Conservation (phyloP, 768 basidiomycete species). For the Tulasnella sp. region DNA sequence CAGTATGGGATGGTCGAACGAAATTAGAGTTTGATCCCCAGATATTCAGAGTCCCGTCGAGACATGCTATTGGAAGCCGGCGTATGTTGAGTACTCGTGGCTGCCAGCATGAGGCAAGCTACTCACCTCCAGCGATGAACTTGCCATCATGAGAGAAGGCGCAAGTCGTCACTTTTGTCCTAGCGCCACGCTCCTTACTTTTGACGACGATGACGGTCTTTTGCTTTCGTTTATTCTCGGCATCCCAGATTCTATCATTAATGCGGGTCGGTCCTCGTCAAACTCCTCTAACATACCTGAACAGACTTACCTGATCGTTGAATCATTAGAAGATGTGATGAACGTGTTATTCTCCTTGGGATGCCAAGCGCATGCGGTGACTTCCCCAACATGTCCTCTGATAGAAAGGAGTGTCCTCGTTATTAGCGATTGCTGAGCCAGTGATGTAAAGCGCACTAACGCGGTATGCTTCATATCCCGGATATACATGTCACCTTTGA, state of each 20-base stretch:
- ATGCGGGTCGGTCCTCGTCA: too few relatives aligned
- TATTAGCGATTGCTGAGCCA: constrained; percentile 1
- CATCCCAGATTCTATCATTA: constrained; percentile 82
- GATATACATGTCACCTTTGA: constrained; percentile 97
- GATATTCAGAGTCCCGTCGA: constrained; percentile 86
- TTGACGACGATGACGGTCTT: constrained; percentile 95
- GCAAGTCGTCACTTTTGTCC: constrained; percentile 83
- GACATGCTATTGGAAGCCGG: constrained; percentile 47
- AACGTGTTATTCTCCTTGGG: constrained; percentile 75
- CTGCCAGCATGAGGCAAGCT: constrained; percentile 4
- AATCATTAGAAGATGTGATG: constrained; percentile 91
- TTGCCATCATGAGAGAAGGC: constrained; percentile 84
- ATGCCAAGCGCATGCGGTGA: constrained; percentile 87
- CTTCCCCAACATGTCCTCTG: constrained; percentile 92
- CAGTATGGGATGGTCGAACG: constrained; percentile 74
- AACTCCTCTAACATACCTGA: neutral
- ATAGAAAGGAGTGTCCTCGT: constrained; percentile 12
- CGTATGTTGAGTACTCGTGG: neutral
- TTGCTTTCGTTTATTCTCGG: constrained; percentile 84
- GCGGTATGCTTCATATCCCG: constrained; percentile 98
- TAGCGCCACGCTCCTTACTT: constrained; percentile 86
- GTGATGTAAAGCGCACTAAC: constrained; percentile 36
- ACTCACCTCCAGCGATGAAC: constrained; percentile 75
- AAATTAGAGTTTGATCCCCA: constrained; percentile 92
- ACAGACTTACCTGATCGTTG: constrained; percentile 67